A percentile compares a stretch with the other conserved stretches of the same genome.
Conservation (phyloP, 2,329 filamentous ascomycete genomes). For the Botrytis medusae region DNA sequence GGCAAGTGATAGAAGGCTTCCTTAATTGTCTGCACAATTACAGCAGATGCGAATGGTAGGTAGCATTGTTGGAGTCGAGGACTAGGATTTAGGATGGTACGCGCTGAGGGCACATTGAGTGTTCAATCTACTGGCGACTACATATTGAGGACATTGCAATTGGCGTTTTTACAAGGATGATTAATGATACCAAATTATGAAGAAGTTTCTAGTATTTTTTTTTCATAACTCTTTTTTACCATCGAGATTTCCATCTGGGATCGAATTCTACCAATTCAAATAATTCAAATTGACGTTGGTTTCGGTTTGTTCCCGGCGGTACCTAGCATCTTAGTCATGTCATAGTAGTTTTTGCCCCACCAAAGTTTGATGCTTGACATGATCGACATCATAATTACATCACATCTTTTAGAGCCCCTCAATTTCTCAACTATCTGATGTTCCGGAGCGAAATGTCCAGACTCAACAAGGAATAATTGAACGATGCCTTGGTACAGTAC, state of each 20-base stretch:
- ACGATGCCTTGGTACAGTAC: conserved; percentile 7
- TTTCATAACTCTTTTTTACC: not conserved
- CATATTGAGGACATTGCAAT: conserved; percentile 11
- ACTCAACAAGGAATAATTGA: not conserved
- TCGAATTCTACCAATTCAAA: not conserved
- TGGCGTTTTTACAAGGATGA: conserved; percentile 33
- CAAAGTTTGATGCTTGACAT: not conserved
- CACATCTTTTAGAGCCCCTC: not conserved
- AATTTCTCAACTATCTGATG: conserved; percentile 14
- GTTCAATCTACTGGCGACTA: not conserved
- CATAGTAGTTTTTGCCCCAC: not conserved
- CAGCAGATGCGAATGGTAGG: not conserved
- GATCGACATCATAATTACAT: conserved; percentile 18
- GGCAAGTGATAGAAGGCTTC: conserved; percentile 35
- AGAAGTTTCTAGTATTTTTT: conserved; percentile 13
- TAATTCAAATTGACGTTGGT: conserved; percentile 3
- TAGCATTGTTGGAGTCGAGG: conserved; percentile 14
- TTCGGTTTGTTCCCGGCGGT: conserved; percentile 5
- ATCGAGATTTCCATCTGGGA: conserved; percentile 4
- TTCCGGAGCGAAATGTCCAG: conserved; percentile 9
- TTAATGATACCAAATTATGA: conserved; percentile 37
- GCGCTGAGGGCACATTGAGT: not conserved
- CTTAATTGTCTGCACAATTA: conserved; percentile 24
- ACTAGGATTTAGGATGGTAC: conserved; percentile 11
- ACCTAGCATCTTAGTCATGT: conserved; percentile 1